Evolutionary conservation across 2,329 filamentous ascomycete species (phyloP), one percentile per base, ranked within the genome.

Genomic region (Calonectria pteridis): DNA sequence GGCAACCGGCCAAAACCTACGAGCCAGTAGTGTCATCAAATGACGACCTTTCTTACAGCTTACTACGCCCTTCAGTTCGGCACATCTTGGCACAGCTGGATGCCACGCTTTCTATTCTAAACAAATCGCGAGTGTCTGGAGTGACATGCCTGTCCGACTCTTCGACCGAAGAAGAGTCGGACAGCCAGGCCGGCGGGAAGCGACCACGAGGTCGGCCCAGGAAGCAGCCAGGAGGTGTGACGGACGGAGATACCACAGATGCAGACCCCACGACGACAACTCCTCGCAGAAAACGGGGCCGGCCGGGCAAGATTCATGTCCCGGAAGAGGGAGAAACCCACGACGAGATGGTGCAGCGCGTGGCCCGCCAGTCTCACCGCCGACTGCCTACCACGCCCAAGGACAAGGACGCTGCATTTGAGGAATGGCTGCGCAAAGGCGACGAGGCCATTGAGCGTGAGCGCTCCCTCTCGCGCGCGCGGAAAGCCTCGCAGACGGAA

Each of bases 1-100:
- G 58, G 33, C 55, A n/a, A 1, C 58, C 18, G 7, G 71, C 69
- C 13, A 80, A 77, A 65, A 82, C 81, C 0, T 85, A 86, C 40
- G 82, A 84, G 14, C 91, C 94, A 0, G 86, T 89, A 2, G 84
- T 94, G 6, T 89, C 93, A 10, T 89, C 91, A 1, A 93, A 98
- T 78, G 95, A 98, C 77, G 92, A 94, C 2, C 82, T 87, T 62
- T 94, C 94, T 0, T 86, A 89, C 72, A 82, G 84, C 2, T 86
- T 97, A 6, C 85, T 98, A 20, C 88, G 89, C 0, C 94, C 95
- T 0, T 89, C 91, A 0, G 89, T 94, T 14, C 88, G 92, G n/a
- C 93, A 94, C 76, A 89, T 96, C 20, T 87, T 98, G 11, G 84
- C 88, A 1, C 90, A 91, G 43, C 82, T 98, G 1, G 95, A 98